A percentile compares a stretch with the other conserved stretches of the same genome.
Conservation (phyloP, 2,329 filamentous ascomycete genomes). For the Davidsoniella virescens region DNA sequence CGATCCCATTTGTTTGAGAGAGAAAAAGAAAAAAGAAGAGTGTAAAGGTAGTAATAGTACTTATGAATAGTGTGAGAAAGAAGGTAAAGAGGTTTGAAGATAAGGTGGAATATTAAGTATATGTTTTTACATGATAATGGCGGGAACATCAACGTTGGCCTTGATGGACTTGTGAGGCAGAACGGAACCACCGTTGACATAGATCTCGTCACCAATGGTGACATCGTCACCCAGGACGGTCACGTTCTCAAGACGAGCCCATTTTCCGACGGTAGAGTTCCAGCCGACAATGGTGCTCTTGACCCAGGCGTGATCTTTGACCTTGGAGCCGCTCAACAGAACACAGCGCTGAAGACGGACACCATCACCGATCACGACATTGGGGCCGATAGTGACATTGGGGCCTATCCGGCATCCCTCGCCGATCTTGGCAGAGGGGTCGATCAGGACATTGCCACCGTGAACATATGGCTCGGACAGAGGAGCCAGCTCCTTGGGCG, state of each 20-base stretch:
- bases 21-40: conserved; percentile 1
- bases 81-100: conserved; percentile 6
- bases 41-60: conserved; percentile 4
- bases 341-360: conserved; percentile 90
- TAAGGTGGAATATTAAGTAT: conserved; percentile 4
- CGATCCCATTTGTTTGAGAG: conserved; percentile 7
- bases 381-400: conserved; percentile 89
- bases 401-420: conserved; percentile 97
- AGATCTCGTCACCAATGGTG: conserved; percentile 93
- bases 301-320: conserved; percentile 98
- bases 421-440: conserved; percentile 87
- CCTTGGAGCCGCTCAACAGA: conserved; percentile 72
- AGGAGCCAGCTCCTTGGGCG: conserved; percentile 66
- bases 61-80: conserved; percentile 10
- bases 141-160: conserved; percentile 74
- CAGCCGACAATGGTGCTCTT: conserved; percentile 98
- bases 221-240: conserved; percentile 97
- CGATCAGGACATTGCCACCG: conserved; percentile 89
- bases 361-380: conserved; percentile 83
- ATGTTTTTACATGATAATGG: conserved; percentile 46
- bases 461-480: conserved; percentile 64
- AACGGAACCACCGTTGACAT: conserved; percentile 92
- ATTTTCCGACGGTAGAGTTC: conserved; percentile 91
- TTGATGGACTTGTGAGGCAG: conserved; percentile 98
- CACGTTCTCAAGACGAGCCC: conserved; percentile 94